Percentiles rank a stretch among this genome's conserved stretches.
These are phyloP conservation scores for Biscogniauxia mediterranea DNA, from an alignment of 2,329 filamentous ascomycete species.

Conservation along the genomic window DNA sequence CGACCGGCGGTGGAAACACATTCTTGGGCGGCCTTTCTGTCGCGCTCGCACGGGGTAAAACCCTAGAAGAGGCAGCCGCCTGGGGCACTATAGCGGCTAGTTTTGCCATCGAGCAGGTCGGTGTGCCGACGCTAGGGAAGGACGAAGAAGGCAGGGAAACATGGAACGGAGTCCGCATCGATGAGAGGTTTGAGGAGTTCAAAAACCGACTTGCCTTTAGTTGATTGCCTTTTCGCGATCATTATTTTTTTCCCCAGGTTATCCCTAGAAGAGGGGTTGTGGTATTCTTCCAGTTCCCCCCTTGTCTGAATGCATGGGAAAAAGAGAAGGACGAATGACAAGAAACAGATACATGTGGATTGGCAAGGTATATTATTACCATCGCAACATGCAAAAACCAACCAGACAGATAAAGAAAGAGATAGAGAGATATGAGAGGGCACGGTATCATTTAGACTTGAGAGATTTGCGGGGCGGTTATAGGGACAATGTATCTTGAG, in stretches of 20 bases:
- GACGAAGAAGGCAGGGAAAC: conserved; percentile 48
- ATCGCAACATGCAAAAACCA: too few relatives aligned
- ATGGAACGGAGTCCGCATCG: conserved; percentile 60
- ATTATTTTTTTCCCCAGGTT: too few relatives aligned
- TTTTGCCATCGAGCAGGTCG: conserved; percentile 93
- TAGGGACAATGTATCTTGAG: too few relatives aligned
- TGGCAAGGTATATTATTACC: too few relatives aligned
- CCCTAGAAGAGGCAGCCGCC: conserved; percentile 67
- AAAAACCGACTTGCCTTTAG: conserved; percentile 38
- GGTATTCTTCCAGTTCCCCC: too few relatives aligned
- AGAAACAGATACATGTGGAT: not conserved
- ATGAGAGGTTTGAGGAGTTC: conserved; percentile 53
- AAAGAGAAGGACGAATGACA: not conserved
- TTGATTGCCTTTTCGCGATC: not conserved
- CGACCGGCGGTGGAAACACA: conserved; percentile 90
- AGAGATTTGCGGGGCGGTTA: too few relatives aligned
- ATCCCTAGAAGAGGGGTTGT: too few relatives aligned
- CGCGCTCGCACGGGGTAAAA: conserved; percentile 57
- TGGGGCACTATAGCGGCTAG: conserved; percentile 84
- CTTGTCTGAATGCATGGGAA: too few relatives aligned
- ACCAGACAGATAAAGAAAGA: too few relatives aligned
- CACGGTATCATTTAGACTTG: too few relatives aligned
- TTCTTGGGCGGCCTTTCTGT: conserved; percentile 68
- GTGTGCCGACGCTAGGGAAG: conserved; percentile 62
- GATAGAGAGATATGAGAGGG: too few relatives aligned